phyloP scores from a whole-genome alignment of 495 filamentous ascomycete genomes.

The Penicillium cosmopolitanum region DNA sequence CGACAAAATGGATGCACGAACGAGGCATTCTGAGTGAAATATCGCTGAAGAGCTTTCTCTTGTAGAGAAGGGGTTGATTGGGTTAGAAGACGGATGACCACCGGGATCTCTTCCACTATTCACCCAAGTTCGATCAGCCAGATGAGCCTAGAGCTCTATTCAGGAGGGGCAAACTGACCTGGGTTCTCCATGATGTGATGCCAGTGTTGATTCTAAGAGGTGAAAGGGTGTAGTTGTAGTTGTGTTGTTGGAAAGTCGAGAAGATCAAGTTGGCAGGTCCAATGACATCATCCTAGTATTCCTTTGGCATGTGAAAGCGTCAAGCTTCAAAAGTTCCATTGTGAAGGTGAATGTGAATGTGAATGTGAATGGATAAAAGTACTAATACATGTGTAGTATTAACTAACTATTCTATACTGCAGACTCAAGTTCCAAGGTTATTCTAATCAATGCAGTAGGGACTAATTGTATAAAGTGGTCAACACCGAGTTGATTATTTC shows the following conservation, averaged over 20 bases:
- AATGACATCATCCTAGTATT: slow-evolving; percentile 23
- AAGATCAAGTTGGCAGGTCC: slow-evolving; percentile 1
- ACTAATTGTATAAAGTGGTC: too few relatives aligned
- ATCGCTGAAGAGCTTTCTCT: slow-evolving; percentile 61
- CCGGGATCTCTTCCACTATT: slow-evolving; percentile 56
- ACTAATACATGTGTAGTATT: too few relatives aligned
- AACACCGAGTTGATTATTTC: too few relatives aligned
- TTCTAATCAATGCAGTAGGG: too few relatives aligned
- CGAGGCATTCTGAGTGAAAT: slow-evolving; percentile 68
- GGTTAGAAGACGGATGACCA: slow-evolving; percentile 67
- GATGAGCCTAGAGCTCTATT: neutral
- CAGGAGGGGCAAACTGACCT: neutral
- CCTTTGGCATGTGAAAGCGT: slow-evolving; percentile 12
- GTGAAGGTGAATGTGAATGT: neutral
- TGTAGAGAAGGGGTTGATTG: slow-evolving; percentile 67
- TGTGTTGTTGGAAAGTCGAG: neutral
- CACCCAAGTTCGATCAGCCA: neutral
- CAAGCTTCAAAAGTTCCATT: neutral
- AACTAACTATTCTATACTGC: too few relatives aligned
- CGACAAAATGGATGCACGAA: slow-evolving; percentile 85
- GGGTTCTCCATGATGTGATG: slow-evolving; percentile 13
- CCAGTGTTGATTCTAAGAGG: neutral
- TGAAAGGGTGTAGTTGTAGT: neutral
- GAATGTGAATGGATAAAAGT: too few relatives aligned
- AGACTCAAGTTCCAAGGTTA: too few relatives aligned